These are phyloP conservation scores for Celoporthe dispersa DNA, from an alignment of 2,329 filamentous ascomycete species.

Conservation along the genomic window DNA sequence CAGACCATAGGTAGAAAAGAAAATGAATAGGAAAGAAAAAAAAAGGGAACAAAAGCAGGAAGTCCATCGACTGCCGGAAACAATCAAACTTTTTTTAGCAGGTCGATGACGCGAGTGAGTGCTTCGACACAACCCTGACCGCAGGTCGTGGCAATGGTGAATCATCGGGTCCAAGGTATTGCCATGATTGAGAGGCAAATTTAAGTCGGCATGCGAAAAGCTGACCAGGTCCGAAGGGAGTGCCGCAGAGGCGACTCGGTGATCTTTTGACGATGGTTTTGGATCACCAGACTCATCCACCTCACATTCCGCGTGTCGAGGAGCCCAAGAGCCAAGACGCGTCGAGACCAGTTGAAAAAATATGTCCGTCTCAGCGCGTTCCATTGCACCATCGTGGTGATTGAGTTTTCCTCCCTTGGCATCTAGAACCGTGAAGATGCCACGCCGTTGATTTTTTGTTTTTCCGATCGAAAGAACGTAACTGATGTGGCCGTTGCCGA, in stretches of 20 bases:
- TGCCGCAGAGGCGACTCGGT: neutral
- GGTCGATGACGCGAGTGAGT: neutral
- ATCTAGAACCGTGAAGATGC: constrained; percentile 12
- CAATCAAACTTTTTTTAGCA: constrained; percentile 12
- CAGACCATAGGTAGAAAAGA: constrained; percentile 17
- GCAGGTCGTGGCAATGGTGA: neutral
- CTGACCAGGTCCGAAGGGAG: neutral
- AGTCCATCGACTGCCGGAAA: constrained; percentile 14
- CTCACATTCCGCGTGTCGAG: neutral
- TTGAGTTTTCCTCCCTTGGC: neutral
- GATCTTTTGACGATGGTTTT: neutral
- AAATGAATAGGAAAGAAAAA: constrained; percentile 18
- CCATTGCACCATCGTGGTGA: neutral
- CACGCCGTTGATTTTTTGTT: constrained; percentile 2
- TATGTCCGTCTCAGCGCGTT: neutral
- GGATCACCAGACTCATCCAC: neutral
- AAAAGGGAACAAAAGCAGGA: constrained; percentile 4
- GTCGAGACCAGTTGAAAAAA: neutral
- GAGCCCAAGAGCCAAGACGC: neutral
- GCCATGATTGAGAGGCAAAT: neutral
- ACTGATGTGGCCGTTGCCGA: constrained; percentile 24
- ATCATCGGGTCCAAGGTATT: neutral
- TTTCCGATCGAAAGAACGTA: constrained; percentile 16
- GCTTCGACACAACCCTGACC: neutral
- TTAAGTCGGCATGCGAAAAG: neutral